Conservation (phyloP, 192 early-diverging fungal species). For the Diversispora eburnea region DNA sequence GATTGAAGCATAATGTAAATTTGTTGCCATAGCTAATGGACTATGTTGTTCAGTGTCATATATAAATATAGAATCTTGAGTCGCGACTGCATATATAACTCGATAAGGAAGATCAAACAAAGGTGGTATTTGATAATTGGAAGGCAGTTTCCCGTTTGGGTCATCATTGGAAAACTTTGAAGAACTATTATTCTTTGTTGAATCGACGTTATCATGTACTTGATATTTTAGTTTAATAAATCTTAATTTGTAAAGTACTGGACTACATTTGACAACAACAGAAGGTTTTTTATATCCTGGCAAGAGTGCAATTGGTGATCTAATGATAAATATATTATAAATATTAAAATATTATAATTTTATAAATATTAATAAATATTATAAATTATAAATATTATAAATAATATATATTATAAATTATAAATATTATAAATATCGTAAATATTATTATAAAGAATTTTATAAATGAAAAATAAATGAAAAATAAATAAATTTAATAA, state of each 20-base stretch:
- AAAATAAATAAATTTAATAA: neutral
- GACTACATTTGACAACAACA: conserved; percentile 72
- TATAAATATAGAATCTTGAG: conserved; percentile 75
- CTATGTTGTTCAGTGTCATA: conserved; percentile 79
- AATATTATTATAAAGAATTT: too few relatives aligned
- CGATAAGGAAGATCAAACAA: conserved; percentile 62
- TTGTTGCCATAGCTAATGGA: conserved; percentile 69
- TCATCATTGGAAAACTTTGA: too few relatives aligned
- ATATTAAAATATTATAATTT: too few relatives aligned
- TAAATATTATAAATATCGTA: too few relatives aligned
- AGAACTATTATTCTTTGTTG: too few relatives aligned
- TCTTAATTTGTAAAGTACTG: conserved; percentile 52
- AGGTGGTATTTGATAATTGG: conserved; percentile 15
- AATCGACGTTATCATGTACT: too few relatives aligned
- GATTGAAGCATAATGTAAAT: conserved; percentile 85
- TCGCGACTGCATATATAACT: conserved; percentile 80
- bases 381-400: neutral
- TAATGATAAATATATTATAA: conserved; percentile 18
- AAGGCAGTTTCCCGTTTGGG: neutral
- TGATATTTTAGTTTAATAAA: neutral
- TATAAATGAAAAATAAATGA: neutral
- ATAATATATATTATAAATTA: too few relatives aligned
- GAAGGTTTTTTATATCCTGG: conserved; percentile 73
- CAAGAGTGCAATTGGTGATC: conserved; percentile 66
- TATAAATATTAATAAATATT: neutral